Evolutionary conservation across 2,329 filamentous ascomycete species (phyloP), one percentile per base, ranked within the genome.

Genomic region (Fusarium mexicanum): DNA sequence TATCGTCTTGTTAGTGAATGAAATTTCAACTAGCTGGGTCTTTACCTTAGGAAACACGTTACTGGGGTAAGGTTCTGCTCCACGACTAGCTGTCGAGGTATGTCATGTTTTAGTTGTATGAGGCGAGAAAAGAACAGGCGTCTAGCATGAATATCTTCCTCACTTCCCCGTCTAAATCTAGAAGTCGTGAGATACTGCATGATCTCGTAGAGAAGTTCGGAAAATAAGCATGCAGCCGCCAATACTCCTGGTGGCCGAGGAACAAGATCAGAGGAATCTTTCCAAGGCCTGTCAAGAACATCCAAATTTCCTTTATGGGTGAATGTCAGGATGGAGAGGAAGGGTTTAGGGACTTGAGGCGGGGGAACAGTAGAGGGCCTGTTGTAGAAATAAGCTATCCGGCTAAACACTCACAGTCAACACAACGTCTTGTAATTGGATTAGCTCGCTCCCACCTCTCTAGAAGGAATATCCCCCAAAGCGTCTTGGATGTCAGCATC

Each of bases 351-450:
- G 7, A 63, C 14, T 22, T 22, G 16, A 22, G 61, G 61, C 12
- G 33, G 61, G 18, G 51, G 41, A 8, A 63, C 22, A 16, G 22
- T 46, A 26, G 61, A 63, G 13, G 51, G 51, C 35, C 20, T n/a
- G 8, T 47, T 22, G 26, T 63, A 63, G 13, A 63, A 59, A 59
- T 63, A 59, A 40, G 61, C 61, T 63, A 59, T 33, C 7, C 61
- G 51, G 33, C 61, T 63, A 40, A 40, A 33, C 20, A 22, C 12
- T 40, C 33, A 18, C 35, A 31, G 24, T 46, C 26, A 58, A 59
- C 20, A 38, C 6, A 47, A 24, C 9, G 20, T 44, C 37, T 43
- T 20, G 31, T 44, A 18, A 35, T 57, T 43, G 31, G 38, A 26
- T 29, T 29, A 33, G 33, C 22, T 59, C 16, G 9, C 9, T 40